Percentiles rank a stretch among this genome's conserved stretches.
Conservation (phyloP, 2,329 filamentous ascomycete species). For the Gliomastix tumulicola region DNA sequence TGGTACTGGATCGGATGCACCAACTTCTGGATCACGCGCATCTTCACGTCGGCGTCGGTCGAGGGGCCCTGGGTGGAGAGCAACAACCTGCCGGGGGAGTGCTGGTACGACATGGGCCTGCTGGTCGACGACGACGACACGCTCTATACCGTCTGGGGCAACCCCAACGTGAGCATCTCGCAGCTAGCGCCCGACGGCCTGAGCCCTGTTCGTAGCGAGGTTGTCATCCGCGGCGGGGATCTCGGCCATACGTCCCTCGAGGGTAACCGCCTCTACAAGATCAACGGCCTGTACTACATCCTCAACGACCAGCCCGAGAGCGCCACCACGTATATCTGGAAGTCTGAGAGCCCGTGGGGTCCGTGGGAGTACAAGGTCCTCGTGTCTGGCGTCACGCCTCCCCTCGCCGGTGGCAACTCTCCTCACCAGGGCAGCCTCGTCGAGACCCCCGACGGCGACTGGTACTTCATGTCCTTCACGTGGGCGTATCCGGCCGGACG, state of each 20-base stretch:
- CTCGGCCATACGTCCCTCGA: constrained; percentile 19
- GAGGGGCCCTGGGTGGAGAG: constrained; percentile 34
- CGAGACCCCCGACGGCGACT: constrained; percentile 40
- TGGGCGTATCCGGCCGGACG: constrained; percentile 49
- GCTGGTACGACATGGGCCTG: constrained; percentile 51
- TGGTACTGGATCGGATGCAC: constrained; percentile 55
- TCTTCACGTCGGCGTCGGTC: constrained; percentile 39
- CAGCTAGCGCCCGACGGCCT: constrained; percentile 42
- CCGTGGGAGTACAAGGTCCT: constrained; percentile 41
- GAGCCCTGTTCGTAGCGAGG: constrained; percentile 31
- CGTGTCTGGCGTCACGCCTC: constrained; percentile 26
- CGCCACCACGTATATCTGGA: constrained; percentile 38
- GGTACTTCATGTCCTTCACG: constrained; percentile 54
- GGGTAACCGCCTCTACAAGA: constrained; percentile 50
- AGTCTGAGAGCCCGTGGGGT: constrained; percentile 40
- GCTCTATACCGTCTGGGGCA: constrained; percentile 51
- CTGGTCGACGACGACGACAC: constrained; percentile 53
- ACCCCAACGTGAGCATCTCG: constrained; percentile 38
- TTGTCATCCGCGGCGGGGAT: constrained; percentile 7
- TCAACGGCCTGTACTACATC: constrained; percentile 49
- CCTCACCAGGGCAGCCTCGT: constrained; percentile 52
- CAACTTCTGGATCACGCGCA: constrained; percentile 39
- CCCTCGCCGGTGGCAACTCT: constrained; percentile 34
- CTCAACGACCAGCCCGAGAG: constrained; percentile 36
- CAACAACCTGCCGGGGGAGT: constrained; percentile 25